These are phyloP conservation scores for Argentina anserina DNA, from an alignment of 306 rosid genomes.

Conservation along the genomic window DNA sequence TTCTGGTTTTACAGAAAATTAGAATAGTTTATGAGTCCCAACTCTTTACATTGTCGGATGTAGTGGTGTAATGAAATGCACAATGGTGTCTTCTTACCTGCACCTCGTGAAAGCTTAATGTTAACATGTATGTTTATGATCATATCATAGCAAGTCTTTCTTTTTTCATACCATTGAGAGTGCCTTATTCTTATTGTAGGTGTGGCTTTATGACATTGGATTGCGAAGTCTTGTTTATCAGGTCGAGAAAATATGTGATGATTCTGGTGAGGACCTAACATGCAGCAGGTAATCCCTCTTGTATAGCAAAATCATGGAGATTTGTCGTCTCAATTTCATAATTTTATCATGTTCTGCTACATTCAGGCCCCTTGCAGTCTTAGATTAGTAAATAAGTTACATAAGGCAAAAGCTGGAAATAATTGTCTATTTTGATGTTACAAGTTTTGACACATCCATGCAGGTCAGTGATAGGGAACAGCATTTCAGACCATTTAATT, in stretches of 20 bases:
- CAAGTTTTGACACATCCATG: constrained; percentile 28
- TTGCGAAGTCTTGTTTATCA: constrained; percentile 64
- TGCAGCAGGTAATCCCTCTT: constrained; percentile 79
- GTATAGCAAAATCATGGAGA: background rate
- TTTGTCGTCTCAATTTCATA: too few relatives aligned
- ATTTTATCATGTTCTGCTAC: background rate
- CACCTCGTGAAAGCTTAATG: background rate
- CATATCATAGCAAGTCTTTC: background rate
- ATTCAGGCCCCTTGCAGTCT: background rate
- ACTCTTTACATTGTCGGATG: background rate
- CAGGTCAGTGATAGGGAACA: constrained; percentile 88
- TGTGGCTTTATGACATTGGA: constrained; percentile 81
- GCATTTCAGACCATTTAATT: constrained; percentile 66
- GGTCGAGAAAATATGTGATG: constrained; percentile 80
- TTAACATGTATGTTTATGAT: background rate
- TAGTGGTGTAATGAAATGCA: background rate
- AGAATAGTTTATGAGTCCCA: background rate
- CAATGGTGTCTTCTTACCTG: background rate
- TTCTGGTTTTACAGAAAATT: background rate
- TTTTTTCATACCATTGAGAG: constrained; percentile 18
- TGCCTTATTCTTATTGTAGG: constrained; percentile 42
- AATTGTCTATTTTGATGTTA: constrained; percentile 11
- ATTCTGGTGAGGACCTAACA: constrained; percentile 52
- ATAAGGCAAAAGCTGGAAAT: background rate
- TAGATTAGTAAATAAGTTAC: background rate